Percentiles rank a stretch among this genome's conserved stretches.
Conservation (phyloP, 768 basidiomycete species). For the Amanita phalloides region DNA sequence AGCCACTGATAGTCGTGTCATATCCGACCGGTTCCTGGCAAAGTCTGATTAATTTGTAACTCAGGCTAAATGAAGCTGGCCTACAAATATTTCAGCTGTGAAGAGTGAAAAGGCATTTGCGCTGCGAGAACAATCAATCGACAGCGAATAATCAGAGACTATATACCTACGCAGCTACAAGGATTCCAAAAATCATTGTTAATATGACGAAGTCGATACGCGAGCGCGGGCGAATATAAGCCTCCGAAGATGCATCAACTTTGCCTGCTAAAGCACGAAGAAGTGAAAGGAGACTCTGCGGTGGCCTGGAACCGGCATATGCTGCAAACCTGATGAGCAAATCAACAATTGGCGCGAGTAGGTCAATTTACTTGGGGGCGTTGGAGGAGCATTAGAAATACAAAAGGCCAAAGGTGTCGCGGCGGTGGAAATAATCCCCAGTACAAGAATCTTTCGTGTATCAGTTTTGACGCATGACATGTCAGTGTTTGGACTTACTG, state of each 20-base stretch:
- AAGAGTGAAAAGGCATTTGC: conserved; percentile 56
- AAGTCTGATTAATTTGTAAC: neutral
- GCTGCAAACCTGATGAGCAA: conserved; percentile 27
- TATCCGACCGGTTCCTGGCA: conserved; percentile 65
- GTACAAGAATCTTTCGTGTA: conserved; percentile 47
- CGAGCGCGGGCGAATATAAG: conserved; percentile 53
- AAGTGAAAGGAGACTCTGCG: conserved; percentile 43
- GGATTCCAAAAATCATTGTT: conserved; percentile 45
- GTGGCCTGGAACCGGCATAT: conserved; percentile 54
- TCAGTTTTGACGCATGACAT: neutral
- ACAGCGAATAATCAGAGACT: neutral
- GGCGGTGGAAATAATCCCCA: conserved; percentile 63
- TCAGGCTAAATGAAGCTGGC: conserved; percentile 9
- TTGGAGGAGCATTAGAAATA: conserved; percentile 53
- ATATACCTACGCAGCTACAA: conserved; percentile 49
- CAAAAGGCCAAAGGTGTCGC: conserved; percentile 48
- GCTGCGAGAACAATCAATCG: conserved; percentile 19
- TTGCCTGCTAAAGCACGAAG: conserved; percentile 40
- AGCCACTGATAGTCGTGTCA: conserved; percentile 49
- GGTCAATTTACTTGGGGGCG: conserved; percentile 57
- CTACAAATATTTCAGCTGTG: conserved; percentile 57
- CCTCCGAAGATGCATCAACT: conserved; percentile 23
- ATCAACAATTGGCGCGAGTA: neutral
- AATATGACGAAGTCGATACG: conserved; percentile 63
- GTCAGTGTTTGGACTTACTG: conserved; percentile 31